Base-by-base conservation (phyloP, 495 filamentous ascomycete species). In the Articulospora tetracladia region DNA sequence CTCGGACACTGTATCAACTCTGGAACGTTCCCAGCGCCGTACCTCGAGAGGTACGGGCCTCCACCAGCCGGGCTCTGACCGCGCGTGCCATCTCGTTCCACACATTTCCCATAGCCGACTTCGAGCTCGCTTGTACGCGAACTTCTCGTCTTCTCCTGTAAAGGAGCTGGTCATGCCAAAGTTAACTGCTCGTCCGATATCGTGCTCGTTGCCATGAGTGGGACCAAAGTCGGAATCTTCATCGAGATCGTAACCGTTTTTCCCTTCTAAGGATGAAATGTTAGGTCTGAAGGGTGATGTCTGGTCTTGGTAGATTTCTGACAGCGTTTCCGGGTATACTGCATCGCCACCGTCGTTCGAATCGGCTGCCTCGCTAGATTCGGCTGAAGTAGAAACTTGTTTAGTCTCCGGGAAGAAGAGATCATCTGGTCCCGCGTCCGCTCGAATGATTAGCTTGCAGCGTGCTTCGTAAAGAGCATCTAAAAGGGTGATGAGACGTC, bases 41-140 rank as follows among this genome's bases (percentile, higher is more conserved):
- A 80, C 75, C 55, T 85, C 82, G 19, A 61, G 50, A 0, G 81
- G 76, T 27, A 90, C 59, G n/a, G 87, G 86, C 68, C 79, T 77
- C 83, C 85, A 86, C 86, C 85, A 89, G 11, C 77, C 78, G 24
- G 67, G 55, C 64, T 80, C 66, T 46, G 72, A 55, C 27, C 85
- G 66, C 3, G 74, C 76, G 70, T 87, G 86, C 87, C 88, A 90
- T 63, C 75, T 70, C 17, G 70, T 70, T 15, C 83, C 78, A 66
- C 86, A 89, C 66, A 91, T 78, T 71, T 90, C 85, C 87, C 86
- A 91, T 13, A 91, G 63, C 46, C 88, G 72, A 58, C 83, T 86
- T 48, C 77, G 72, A 7, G 86, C 88, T 2, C 88, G 74, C 66
- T 86, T 85, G 58, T 86, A 89, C 0, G 88, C 87, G 64, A 91